Conservation (phyloP, 176 grass and related monocot species). For the Hordeum vulgare region MorexV3_pseudomolecules_assembly NC_058522.1:301946845-301947344, state of each 20-base stretch:
- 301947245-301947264: neutral
- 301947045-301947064: neutral
- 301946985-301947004: neutral
- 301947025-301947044: neutral
- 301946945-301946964: neutral
- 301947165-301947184: neutral
- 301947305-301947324: neutral
- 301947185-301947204: neutral
- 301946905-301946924: neutral
- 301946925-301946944: neutral
- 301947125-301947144: no score
- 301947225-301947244: neutral
- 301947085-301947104: neutral
- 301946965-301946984: neutral
- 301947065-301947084: neutral
- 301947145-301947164: no score
- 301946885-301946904: neutral
- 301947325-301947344: neutral
- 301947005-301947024: neutral
- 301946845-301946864: neutral
- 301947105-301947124: neutral
- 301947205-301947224: neutral
- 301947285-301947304: neutral
- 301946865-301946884: neutral
- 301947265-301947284: neutral